A percentile compares a stretch with the other conserved stretches of the same genome.
Conservation (phyloP, 2,329 filamentous ascomycete species). For the Trichophyton equinum region DNA sequence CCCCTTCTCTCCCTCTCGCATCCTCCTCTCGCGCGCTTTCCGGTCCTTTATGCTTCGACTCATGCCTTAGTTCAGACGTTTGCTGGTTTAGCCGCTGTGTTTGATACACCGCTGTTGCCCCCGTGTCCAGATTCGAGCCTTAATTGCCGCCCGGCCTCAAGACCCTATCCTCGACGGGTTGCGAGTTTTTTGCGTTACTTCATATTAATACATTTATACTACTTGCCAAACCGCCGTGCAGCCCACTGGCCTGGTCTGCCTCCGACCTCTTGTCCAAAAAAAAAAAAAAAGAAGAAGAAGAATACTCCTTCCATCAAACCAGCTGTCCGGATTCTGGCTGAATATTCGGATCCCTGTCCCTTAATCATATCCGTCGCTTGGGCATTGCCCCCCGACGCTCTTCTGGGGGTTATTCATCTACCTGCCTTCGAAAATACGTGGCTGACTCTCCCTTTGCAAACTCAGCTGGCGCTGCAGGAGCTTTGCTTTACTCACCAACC, state of each 20-base stretch:
- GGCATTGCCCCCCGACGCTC: neutral
- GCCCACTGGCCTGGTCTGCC: slow-evolving; percentile 37
- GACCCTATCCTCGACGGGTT: slow-evolving; percentile 2
- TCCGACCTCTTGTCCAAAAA: slow-evolving; percentile 18
- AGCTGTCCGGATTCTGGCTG: slow-evolving; percentile 6
- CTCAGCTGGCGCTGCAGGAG: slow-evolving; percentile 76
- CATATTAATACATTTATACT: slow-evolving; percentile 8
- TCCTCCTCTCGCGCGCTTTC: slow-evolving; percentile 2
- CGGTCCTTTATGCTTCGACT: slow-evolving; percentile 2
- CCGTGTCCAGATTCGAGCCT: slow-evolving; percentile 17
- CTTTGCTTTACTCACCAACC: slow-evolving; percentile 23
- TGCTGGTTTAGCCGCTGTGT: slow-evolving; percentile 26
- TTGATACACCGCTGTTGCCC: slow-evolving; percentile 33
- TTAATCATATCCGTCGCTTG: neutral
- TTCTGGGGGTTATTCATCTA: slow-evolving; percentile 11
- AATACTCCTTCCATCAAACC: neutral
- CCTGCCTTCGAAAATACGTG: slow-evolving; percentile 8
- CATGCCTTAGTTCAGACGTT: slow-evolving; percentile 4
- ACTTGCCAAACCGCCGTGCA: slow-evolving; percentile 22
- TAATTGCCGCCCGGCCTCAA: slow-evolving; percentile 5
- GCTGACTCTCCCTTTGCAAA: slow-evolving; percentile 23
- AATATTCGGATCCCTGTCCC: slow-evolving; percentile 2
- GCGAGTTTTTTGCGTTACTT: neutral
- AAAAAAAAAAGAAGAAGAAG: neutral
- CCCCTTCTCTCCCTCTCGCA: neutral